Conservation (phyloP, 345 rosid genomes). For the Diplotaxis tenuifolia region DNA sequence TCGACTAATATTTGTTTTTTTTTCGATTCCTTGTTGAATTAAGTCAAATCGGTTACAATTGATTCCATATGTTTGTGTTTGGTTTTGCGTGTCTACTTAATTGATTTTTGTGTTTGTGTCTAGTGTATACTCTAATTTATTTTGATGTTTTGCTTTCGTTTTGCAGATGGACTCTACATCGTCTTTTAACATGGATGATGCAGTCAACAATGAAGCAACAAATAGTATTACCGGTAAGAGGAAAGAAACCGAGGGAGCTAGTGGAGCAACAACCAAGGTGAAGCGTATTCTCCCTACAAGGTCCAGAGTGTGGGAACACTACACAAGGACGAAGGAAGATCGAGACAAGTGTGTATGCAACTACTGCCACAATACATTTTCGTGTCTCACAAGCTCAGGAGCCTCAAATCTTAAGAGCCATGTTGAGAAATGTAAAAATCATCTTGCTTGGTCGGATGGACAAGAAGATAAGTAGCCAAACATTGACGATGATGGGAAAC, state of each 20-base stretch:
- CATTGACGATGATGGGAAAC: not conserved
- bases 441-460: not conserved
- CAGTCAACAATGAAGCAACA: not conserved
- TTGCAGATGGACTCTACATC: not conserved
- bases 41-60: not conserved
- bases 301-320: not conserved
- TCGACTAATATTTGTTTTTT: too few relatives aligned
- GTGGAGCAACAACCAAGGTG: not conserved
- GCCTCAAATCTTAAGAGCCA: not conserved
- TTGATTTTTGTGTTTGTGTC: too few relatives aligned
- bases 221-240: not conserved
- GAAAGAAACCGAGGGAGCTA: not conserved
- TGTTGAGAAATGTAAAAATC: not conserved
- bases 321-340: too few relatives aligned
- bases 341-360: too few relatives aligned
- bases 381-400: too few relatives aligned
- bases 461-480: not conserved
- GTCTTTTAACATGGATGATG: not conserved
- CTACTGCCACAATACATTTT: too few relatives aligned
- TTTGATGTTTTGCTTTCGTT: too few relatives aligned
- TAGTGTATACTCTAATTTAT: too few relatives aligned
- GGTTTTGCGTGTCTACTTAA: too few relatives aligned
- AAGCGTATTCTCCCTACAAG: too few relatives aligned
- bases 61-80: not conserved
- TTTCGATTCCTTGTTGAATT: too few relatives aligned